Percentiles rank a stretch among this genome's conserved stretches.
Evolutionary conservation across 75 land plant genomes (phyloP).

Genomic region (Selaginella tamariscina): DNA sequence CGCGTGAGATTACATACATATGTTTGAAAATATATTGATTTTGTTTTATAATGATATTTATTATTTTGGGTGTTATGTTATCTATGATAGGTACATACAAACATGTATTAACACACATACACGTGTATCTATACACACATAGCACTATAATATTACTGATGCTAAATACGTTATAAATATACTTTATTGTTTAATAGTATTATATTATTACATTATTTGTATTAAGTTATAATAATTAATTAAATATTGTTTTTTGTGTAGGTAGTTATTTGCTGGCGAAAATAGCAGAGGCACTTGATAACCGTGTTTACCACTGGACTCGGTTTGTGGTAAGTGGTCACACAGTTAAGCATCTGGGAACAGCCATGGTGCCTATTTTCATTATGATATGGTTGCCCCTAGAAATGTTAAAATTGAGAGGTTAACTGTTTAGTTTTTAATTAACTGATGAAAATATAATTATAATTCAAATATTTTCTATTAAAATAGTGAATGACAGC

Average conservation of each 20-base stretch:
- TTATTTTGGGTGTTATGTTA: too few species aligned
- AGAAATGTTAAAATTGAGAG: slow-evolving; percentile 51
- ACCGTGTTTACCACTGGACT: slow-evolving; percentile 64
- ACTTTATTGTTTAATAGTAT: too few species aligned
- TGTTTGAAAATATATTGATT: too few species aligned
- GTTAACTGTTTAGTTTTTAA: slow-evolving; percentile 31
- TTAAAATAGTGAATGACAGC: too few species aligned
- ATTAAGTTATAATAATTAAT: not conserved
- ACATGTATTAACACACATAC: too few species aligned
- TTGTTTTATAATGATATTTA: too few species aligned
- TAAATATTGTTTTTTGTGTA: slow-evolving; percentile 14
- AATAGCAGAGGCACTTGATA: slow-evolving; percentile 77
- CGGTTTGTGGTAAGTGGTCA: slow-evolving; percentile 82
- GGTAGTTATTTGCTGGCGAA: slow-evolving; percentile 91
- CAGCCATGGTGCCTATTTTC: slow-evolving; percentile 98
- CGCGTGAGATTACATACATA: too few species aligned
- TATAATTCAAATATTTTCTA: too few species aligned
- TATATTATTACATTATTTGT: not conserved
- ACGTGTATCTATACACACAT: too few species aligned
- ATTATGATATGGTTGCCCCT: slow-evolving; percentile 84
- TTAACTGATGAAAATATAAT: too few species aligned
- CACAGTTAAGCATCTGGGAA: slow-evolving; percentile 83
- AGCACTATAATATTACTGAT: slow-evolving; percentile 12
- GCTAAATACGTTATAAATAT: not conserved
- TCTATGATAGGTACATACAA: too few species aligned